Percentiles rank a stretch among this genome's conserved stretches.
Evolutionary conservation across 1,139 yeast species (phyloP).

Genomic region (Sugiyamaella xylanicola): DNA sequence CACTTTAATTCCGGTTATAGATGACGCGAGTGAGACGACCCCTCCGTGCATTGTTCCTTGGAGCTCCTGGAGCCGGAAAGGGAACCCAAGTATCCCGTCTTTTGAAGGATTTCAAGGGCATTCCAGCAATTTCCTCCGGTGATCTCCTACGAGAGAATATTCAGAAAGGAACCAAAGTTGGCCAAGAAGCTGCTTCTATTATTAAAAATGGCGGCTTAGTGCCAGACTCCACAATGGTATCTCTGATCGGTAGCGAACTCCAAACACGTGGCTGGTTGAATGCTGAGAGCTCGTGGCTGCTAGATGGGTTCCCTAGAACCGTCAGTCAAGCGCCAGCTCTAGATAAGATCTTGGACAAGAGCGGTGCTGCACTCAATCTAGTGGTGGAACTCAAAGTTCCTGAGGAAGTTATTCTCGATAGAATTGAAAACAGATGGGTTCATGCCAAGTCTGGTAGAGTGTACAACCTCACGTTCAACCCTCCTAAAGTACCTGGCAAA

Average conservation of each 20-base stretch:
- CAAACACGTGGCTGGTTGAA: slow-evolving; percentile 50
- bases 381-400: slow-evolving; percentile 88
- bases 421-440: slow-evolving; percentile 85
- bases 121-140: slow-evolving; percentile 69
- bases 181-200: slow-evolving; percentile 57
- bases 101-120: slow-evolving; percentile 53
- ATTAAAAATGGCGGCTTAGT: slow-evolving; percentile 67
- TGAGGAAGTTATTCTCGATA: slow-evolving; percentile 68
- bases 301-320: slow-evolving; percentile 93
- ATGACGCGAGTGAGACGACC: slow-evolving; percentile 44
- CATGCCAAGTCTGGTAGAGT: slow-evolving; percentile 84
- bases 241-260: slow-evolving; percentile 57
- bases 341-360: slow-evolving; percentile 49
- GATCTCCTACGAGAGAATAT: slow-evolving; percentile 76
- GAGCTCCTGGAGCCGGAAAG: slow-evolving; percentile 96
- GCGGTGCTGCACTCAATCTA: slow-evolving; percentile 55
- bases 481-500: slow-evolving; percentile 76
- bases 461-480: slow-evolving; percentile 82
- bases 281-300: slow-evolving; percentile 59
- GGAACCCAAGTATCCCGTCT: slow-evolving; percentile 82
- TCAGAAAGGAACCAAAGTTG: slow-evolving; percentile 55
- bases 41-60: slow-evolving; percentile 68
- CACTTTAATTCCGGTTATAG: not conserved
- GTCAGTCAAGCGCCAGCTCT: slow-evolving; percentile 66
- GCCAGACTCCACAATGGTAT: slow-evolving; percentile 71